A percentile compares a stretch with the other conserved stretches of the same genome.
phyloP scores from a whole-genome alignment of 2,329 filamentous ascomycete species.

The Pseudocercospora crystallina region DNA sequence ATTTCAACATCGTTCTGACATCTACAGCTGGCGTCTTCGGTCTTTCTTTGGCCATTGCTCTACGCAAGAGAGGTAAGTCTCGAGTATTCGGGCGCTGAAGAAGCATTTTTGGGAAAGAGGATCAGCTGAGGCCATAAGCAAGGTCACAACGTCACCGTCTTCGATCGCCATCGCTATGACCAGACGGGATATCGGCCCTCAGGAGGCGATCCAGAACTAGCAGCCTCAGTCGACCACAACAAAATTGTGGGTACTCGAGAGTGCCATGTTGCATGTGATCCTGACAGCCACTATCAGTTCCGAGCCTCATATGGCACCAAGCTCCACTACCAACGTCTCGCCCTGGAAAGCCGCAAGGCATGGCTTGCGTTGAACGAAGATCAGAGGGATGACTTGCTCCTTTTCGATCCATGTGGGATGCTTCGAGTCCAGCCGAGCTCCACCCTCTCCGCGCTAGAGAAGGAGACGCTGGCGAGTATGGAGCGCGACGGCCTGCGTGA shows the following conservation, averaged over 20 bases:
- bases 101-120: too few species aligned
- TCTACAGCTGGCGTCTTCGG: too few species aligned
- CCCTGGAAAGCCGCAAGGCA: not conserved
- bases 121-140: too few species aligned
- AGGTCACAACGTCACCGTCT: conserved; percentile 2
- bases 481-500: not conserved
- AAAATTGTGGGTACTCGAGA: not conserved
- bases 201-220: not conserved
- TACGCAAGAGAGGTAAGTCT: too few species aligned
- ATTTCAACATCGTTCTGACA: too few species aligned
- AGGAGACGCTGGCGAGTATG: conserved; percentile 2
- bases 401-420: not conserved
- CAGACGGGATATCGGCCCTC: conserved; percentile 1
- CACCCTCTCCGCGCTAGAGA: not conserved
- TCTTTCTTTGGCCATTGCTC: too few species aligned
- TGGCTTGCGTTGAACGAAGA: not conserved
- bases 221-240: conserved; percentile 2
- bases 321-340: not conserved
- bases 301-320: conserved; percentile 1
- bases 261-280: not conserved
- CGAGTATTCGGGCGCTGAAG: too few species aligned
- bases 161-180: not conserved
- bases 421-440: not conserved
- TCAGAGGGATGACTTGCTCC: not conserved
- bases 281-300: not conserved